Percentiles rank a stretch among this genome's conserved stretches.
Evolutionary conservation across 495 filamentous ascomycete genomes (phyloP).

Genomic region (Podospora comata): DNA sequence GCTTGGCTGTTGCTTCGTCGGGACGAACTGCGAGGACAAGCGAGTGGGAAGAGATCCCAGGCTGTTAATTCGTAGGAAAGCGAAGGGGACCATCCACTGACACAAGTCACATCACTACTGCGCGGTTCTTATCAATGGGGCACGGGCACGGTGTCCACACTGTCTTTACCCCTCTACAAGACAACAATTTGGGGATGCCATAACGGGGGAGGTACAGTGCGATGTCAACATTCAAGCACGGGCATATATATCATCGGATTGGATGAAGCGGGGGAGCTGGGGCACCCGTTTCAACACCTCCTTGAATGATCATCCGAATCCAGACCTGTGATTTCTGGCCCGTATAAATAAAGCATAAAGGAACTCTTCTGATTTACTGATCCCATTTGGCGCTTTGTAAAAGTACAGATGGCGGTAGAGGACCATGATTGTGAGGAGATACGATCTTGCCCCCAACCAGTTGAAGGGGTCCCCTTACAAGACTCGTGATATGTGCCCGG

Average conservation of each 20-base stretch:
- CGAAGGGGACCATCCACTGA: background rate
- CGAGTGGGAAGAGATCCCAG: background rate
- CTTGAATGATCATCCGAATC: background rate
- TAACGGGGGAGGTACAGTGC: background rate
- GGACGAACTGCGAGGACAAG: background rate
- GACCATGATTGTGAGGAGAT: too few relatives aligned
- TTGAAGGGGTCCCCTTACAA: too few relatives aligned
- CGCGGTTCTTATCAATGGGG: background rate
- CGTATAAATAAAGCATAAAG: background rate
- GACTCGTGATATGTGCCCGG: too few relatives aligned
- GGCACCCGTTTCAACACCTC: background rate
- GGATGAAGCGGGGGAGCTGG: background rate
- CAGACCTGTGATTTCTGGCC: background rate
- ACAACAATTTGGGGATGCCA: background rate
- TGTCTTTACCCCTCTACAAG: background rate
- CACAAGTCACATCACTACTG: background rate
- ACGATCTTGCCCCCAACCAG: too few relatives aligned
- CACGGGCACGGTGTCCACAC: background rate
- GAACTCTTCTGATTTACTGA: background rate
- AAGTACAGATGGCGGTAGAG: background rate
- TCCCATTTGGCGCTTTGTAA: background rate
- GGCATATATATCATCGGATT: too few relatives aligned
- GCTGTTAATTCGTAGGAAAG: background rate
- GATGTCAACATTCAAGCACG: background rate
- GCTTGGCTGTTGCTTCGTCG: too few relatives aligned